Evolutionary conservation across 1,284 basidiomycete species (phyloP), one percentile per base, ranked within the genome.

Genomic region (Exobasidium rhododendri): DNA sequence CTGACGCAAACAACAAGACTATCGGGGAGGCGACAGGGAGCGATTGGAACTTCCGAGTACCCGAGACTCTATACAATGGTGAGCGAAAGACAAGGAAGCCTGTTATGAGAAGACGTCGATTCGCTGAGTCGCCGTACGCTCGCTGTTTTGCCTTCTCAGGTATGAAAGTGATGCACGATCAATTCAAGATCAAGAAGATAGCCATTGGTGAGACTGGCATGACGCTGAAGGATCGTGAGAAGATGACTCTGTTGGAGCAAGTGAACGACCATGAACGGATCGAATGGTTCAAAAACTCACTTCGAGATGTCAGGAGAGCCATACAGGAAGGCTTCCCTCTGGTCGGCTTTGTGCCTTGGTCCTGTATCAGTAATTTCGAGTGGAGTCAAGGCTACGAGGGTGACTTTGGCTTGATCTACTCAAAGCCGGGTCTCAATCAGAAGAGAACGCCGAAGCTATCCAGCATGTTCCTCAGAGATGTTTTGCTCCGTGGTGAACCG

Each of bases 401-500:
- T 22, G 61, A 64, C n/a, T 64, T 64, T 31, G 62, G 62, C 22
- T 14, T 64, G 26, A 56, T 64, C 20, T 45, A 64, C 51, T 24
- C 62, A 3, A 24, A 22, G 17, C 59, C 62, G 1, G 62, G 62
- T 13, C 20, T 14, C 26, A 62, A 64, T 30, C 28, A 63, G 52
- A 40, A 29, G 24, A 49, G 62, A 29, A 57, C 47, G 10, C 30
- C 59, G 45, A 64, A 64, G 40, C 13, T 22, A 32, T 26, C n/a
- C 0, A 57, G 59, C 5, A 24, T 22, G 4, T 62, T 51, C 56
- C 29, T 62, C 11, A 47, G 58, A 43, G 40, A 45, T 17, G 53
- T 62, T 28, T 35, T 62, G 14, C 14, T 17, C 7, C 7, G 17
- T 10, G 10, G 35, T 7, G 35, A 40, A 40, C 35, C 7, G 17